A percentile compares a stretch with the other conserved stretches of the same genome.
These are phyloP conservation scores for Mortierella sp. DNA, from an alignment of 371 early-diverging fungal species.

Conservation along the genomic window DNA sequence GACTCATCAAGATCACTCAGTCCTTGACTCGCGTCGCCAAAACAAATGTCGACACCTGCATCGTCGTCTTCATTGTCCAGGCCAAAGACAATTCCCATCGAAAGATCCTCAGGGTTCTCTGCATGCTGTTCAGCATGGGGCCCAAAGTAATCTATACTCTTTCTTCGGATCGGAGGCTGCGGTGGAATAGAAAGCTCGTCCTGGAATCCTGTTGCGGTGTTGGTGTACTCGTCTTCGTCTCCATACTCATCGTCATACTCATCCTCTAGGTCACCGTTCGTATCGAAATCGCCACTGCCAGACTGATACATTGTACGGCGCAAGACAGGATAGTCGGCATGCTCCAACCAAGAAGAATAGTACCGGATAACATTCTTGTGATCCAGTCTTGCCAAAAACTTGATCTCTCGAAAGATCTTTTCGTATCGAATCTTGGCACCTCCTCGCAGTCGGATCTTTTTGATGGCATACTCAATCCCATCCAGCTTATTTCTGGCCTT, in stretches of 20 bases:
- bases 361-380: slow-evolving; percentile 95
- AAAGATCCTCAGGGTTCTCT: slow-evolving; percentile 32
- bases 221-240: slow-evolving; percentile 42
- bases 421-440: slow-evolving; percentile 64
- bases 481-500: slow-evolving; percentile 84
- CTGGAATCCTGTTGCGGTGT: slow-evolving; percentile 26
- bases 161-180: slow-evolving; percentile 9
- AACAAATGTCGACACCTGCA: slow-evolving; percentile 1
- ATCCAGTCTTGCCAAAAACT: slow-evolving; percentile 85
- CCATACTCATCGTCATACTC: slow-evolving; percentile 40
- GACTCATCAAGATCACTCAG: slow-evolving; percentile 18
- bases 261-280: slow-evolving; percentile 44
- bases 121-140: slow-evolving; percentile 32
- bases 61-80: slow-evolving; percentile 20
- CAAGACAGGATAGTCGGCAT: slow-evolving; percentile 54
- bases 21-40: slow-evolving; percentile 10
- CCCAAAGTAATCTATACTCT: slow-evolving; percentile 36
- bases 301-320: slow-evolving; percentile 19
- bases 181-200: slow-evolving; percentile 1
- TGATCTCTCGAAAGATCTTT: slow-evolving; percentile 92
- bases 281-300: slow-evolving; percentile 22
- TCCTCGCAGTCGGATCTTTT: slow-evolving; percentile 74
- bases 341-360: slow-evolving; percentile 94
- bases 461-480: slow-evolving; percentile 90
- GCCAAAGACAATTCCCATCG: slow-evolving; percentile 53